Evolutionary conservation across 2,329 filamentous ascomycete genomes (phyloP).

Genomic region (Colletotrichum lupini): DNA sequence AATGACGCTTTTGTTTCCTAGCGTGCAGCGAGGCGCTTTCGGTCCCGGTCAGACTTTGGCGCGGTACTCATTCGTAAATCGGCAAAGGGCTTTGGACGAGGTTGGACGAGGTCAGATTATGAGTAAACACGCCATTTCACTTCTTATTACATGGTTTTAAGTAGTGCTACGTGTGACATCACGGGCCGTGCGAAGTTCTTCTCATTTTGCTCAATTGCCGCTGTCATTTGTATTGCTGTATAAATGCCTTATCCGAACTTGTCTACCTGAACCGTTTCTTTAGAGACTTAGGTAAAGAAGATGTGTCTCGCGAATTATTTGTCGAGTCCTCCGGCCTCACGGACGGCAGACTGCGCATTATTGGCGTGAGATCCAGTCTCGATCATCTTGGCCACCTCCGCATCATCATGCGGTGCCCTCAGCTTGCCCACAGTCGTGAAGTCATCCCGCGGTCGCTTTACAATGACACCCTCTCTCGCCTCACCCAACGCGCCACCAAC

Average conservation of each 20-base stretch:
- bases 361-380: not conserved
- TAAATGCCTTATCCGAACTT: not conserved
- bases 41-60: not conserved
- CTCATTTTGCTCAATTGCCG: not conserved
- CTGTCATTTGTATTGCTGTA: not conserved
- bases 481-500: not conserved
- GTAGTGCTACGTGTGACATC: not conserved
- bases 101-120: not conserved
- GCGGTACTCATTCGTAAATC: not conserved
- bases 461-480: not conserved
- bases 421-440: not conserved
- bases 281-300: not conserved
- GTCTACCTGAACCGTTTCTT: not conserved
- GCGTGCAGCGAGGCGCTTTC: not conserved
- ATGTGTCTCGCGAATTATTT: not conserved
- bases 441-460: not conserved
- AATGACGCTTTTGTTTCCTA: not conserved
- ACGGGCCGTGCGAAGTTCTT: not conserved
- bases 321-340: not conserved
- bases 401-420: not conserved
- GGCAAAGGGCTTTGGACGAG: not conserved
- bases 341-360: not conserved
- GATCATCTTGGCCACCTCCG: not conserved
- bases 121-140: not conserved
- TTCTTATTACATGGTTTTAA: not conserved